These are phyloP conservation scores for Leccinum pallidistipes DNA, from an alignment of 1,284 basidiomycete genomes.

Conservation along the genomic window DNA sequence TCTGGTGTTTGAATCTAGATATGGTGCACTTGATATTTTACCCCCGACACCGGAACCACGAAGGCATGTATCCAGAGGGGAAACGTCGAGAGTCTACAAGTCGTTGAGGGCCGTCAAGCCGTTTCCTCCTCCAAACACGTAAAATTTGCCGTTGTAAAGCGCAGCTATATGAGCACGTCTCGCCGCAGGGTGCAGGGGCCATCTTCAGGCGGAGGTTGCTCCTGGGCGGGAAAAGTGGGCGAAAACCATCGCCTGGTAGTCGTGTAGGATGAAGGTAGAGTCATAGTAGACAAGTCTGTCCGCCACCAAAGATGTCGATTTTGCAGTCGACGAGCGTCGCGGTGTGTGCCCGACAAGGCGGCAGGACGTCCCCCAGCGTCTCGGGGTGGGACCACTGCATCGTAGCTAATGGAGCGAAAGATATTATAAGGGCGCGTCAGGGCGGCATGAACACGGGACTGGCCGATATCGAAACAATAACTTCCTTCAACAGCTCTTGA, in stretches of 20 bases:
- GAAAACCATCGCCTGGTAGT: conserved; percentile 65
- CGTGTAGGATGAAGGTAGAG: conserved; percentile 82
- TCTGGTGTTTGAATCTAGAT: no score
- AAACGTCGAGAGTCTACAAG: conserved; percentile 77
- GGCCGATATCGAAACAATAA: conserved; percentile 82
- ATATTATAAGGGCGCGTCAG: neutral
- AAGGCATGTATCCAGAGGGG: conserved; percentile 29
- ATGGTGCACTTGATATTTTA: conserved; percentile 54
- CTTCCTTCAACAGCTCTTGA: conserved; percentile 73
- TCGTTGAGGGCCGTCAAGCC: conserved; percentile 88
- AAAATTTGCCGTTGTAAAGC: conserved; percentile 67
- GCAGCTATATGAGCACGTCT: conserved; percentile 89
- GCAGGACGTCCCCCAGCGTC: conserved; percentile 72
- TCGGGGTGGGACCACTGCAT: conserved; percentile 87
- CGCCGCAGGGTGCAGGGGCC: conserved; percentile 52
- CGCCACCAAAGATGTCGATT: conserved; percentile 84
- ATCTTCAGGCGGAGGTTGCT: conserved; percentile 4
- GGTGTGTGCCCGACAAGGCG: conserved; percentile 86
- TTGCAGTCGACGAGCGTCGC: conserved; percentile 83
- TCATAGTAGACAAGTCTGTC: conserved; percentile 77
- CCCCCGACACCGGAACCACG: conserved; percentile 32
- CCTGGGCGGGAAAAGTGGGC: conserved; percentile 41
- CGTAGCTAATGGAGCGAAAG: conserved; percentile 56
- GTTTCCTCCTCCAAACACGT: conserved; percentile 92
- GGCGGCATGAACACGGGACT: conserved; percentile 22